These are phyloP conservation scores for Medicago lupulina DNA, from an alignment of 306 rosid species.

Conservation along the genomic window DNA sequence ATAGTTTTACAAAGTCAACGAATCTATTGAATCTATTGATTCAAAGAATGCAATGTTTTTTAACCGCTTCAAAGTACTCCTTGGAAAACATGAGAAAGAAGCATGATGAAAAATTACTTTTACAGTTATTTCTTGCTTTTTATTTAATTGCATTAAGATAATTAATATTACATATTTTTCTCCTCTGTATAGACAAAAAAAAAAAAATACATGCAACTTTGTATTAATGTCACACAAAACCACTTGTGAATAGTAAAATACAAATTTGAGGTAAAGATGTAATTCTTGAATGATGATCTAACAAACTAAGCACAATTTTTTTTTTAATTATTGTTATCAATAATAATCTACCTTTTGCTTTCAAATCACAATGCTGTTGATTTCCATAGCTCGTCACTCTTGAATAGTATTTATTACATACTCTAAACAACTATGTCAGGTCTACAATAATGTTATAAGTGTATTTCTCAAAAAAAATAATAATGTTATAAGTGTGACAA, in stretches of 20 bases:
- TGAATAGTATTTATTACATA: constrained; percentile 16
- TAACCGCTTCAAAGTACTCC: constrained; percentile 14
- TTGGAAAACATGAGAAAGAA: neutral
- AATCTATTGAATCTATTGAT: neutral
- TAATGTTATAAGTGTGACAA: neutral
- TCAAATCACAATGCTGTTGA: neutral
- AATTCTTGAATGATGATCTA: neutral
- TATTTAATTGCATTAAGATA: neutral
- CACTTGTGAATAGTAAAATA: neutral
- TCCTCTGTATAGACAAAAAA: neutral
- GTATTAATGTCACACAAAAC: neutral
- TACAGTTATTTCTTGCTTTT: constrained; percentile 14
- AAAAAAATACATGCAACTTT: neutral
- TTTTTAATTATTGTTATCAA: neutral
- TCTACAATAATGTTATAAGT: neutral
- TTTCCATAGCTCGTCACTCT: neutral
- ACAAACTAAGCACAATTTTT: neutral
- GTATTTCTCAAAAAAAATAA: too few species aligned
- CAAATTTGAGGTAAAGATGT: neutral
- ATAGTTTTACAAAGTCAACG: neutral
- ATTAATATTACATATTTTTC: neutral
- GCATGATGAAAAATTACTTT: neutral
- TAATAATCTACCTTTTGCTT: neutral
- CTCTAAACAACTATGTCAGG: neutral
- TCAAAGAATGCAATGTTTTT: constrained; percentile 8